Conservation (phyloP, 371 early-diverging fungal species). For the Paraphysoderma sedebokerense region DNA sequence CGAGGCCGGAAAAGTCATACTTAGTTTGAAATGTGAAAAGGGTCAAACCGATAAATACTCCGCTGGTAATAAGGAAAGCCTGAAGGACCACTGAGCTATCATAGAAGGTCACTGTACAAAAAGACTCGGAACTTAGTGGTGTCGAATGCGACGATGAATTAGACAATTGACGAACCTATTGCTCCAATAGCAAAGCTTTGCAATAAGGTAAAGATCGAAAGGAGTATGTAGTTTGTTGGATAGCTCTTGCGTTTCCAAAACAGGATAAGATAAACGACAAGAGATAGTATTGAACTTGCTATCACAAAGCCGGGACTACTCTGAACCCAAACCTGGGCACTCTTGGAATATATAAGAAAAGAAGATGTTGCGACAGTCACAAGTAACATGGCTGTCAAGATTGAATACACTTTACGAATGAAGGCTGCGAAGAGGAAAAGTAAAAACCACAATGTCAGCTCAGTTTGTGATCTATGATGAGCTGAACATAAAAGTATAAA, state of each 20-base stretch:
- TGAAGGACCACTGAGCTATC: conserved; percentile 40
- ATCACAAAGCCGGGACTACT: conserved; percentile 22
- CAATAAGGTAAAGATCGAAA: conserved; percentile 42
- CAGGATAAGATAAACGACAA: conserved; percentile 34
- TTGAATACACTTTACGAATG: conserved; percentile 61
- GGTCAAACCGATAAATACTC: conserved; percentile 51
- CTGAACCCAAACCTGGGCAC: conserved; percentile 30
- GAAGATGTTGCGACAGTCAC: conserved; percentile 35
- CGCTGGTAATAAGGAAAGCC: conserved; percentile 51
- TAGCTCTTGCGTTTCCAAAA: conserved; percentile 38
- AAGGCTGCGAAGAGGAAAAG: too few species aligned
- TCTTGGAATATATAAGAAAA: conserved; percentile 34
- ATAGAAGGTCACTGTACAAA: conserved; percentile 27
- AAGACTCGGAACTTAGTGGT: background rate
- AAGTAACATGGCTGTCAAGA: conserved; percentile 44
- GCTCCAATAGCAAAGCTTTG: conserved; percentile 50
- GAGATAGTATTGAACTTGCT: conserved; percentile 19
- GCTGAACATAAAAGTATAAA: too few species aligned
- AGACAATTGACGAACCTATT: conserved; percentile 18
- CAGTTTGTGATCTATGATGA: too few species aligned
- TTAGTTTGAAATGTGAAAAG: conserved; percentile 56
- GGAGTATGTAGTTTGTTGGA: conserved; percentile 41
- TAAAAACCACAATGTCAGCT: too few species aligned
- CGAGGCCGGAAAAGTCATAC: conserved; percentile 51
- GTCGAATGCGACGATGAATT: conserved; percentile 2